phyloP scores from a whole-genome alignment of 2,329 filamentous ascomycete species.

The Phoma herbarum region DNA sequence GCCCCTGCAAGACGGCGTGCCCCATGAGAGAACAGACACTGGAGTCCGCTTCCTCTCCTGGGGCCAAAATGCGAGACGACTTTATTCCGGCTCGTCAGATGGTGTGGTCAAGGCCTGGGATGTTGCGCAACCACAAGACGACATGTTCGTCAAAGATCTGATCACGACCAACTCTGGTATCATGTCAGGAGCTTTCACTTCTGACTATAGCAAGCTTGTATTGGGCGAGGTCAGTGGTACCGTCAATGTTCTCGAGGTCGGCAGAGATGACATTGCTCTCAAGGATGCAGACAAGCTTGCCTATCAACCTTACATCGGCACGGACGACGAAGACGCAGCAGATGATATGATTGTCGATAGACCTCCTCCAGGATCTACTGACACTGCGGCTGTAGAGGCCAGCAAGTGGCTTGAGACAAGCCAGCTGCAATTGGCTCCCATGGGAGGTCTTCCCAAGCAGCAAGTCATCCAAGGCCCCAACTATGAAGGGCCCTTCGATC shows the following conservation, averaged over 20 bases:
- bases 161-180: constrained; percentile 61
- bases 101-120: constrained; percentile 69
- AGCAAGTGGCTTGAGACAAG: constrained; percentile 40
- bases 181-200: constrained; percentile 66
- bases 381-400: constrained; percentile 40
- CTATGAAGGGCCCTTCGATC: constrained; percentile 53
- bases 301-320: constrained; percentile 37
- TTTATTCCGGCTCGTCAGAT: constrained; percentile 69
- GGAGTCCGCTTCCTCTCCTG: constrained; percentile 67
- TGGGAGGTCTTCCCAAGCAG: constrained; percentile 54
- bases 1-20: constrained; percentile 55
- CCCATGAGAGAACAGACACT: constrained; percentile 63
- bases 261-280: constrained; percentile 43
- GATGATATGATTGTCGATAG: not conserved
- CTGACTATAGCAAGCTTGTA: constrained; percentile 63
- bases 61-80: constrained; percentile 60
- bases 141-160: constrained; percentile 62
- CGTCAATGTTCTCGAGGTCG: constrained; percentile 61
- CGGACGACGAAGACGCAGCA: constrained; percentile 7
- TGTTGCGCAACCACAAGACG: constrained; percentile 60
- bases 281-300: constrained; percentile 43
- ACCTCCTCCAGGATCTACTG: constrained; percentile 2
- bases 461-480: constrained; percentile 58
- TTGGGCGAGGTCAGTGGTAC: constrained; percentile 66
- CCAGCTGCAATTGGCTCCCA: constrained; percentile 49